Evolutionary conservation across 116 monocot genomes (phyloP), one percentile per base, ranked within the genome.

Genomic region (Thalassia testudinum): DNA sequence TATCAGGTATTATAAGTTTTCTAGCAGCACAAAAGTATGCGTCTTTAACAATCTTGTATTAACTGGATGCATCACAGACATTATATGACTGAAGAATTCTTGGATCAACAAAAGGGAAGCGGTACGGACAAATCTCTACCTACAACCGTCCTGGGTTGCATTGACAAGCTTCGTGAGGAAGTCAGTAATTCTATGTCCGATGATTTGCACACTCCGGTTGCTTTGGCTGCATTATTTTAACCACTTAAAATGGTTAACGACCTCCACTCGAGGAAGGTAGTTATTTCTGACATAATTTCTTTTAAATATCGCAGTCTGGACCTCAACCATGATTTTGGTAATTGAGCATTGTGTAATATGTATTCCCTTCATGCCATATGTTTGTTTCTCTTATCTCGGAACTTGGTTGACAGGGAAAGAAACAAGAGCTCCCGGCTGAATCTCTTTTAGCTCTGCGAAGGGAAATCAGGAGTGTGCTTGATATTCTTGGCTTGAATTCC

Each of bases 161-260:
- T 83, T 49, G 30, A 52, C 56, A 83, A 74, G 49, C 74, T 93
- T 65, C 67, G 21, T 42, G 23, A 17, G 19, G 84, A 78, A 44
- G 80, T 83, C 68, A 59, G 59, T 25, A 57, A 44, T 26, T 87
- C 84, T 23, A 75, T 87, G 73, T 73, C 76, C 26, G 93, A 95
- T 72, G 87, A 87, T 81, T 66, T 88, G 12, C 78, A 84, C 53
- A 87, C 88, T 42, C 76, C 93, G 44, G 75, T 95, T 61, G 78
- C 66, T 37, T 69, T 95, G 64, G 80, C 74, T 61, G 78, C 81
- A 16, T 65, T 95, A 23, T 87, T 81, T 28, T 88, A 88, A 42
- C 85, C 93, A 51, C 59, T 95, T 16, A 95, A 78, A 72, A 69
- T 61, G 24, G 70, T 83, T 64, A 93, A 93, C 24, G 93, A 95